Evolutionary conservation across 768 basidiomycete genomes (phyloP).

Genomic region (Neoboletus subvelutipes): DNA sequence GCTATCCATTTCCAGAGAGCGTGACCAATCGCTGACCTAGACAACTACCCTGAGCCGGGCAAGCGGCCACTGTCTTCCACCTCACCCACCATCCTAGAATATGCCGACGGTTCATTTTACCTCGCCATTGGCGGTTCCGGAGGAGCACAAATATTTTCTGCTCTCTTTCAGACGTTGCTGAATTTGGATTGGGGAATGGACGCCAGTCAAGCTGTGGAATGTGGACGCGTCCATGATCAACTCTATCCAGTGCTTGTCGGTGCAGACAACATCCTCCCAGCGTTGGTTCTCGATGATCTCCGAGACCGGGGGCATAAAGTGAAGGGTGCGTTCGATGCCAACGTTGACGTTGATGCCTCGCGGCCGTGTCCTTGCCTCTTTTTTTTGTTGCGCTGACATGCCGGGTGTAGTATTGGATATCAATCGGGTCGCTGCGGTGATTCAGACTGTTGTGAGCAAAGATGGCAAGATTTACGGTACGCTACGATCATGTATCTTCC

Average conservation of each 20-base stretch:
- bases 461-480: conserved; percentile 64
- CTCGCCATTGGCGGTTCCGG: conserved; percentile 83
- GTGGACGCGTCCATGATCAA: conserved; percentile 82
- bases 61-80: conserved; percentile 93
- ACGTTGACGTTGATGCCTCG: neutral
- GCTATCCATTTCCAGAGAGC: neutral
- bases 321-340: conserved; percentile 42
- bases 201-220: conserved; percentile 79
- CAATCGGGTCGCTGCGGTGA: conserved; percentile 69
- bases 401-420: conserved; percentile 53
- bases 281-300: conserved; percentile 55
- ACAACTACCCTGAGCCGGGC: conserved; percentile 84
- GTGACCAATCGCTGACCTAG: conserved; percentile 36
- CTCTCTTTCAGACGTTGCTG: conserved; percentile 76
- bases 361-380: neutral
- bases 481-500: conserved; percentile 20
- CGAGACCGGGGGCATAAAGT: conserved; percentile 67
- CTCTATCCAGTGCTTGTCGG: conserved; percentile 66
- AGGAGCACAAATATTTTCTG: conserved; percentile 79
- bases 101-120: conserved; percentile 69
- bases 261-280: conserved; percentile 61
- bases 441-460: conserved; percentile 59
- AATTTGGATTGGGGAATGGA: conserved; percentile 80
- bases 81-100: conserved; percentile 75
- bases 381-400: neutral